Evolutionary conservation across 2,329 filamentous ascomycete species (phyloP), one percentile per base, ranked within the genome.

Genomic region (Pseudogymnoascus sp.): DNA sequence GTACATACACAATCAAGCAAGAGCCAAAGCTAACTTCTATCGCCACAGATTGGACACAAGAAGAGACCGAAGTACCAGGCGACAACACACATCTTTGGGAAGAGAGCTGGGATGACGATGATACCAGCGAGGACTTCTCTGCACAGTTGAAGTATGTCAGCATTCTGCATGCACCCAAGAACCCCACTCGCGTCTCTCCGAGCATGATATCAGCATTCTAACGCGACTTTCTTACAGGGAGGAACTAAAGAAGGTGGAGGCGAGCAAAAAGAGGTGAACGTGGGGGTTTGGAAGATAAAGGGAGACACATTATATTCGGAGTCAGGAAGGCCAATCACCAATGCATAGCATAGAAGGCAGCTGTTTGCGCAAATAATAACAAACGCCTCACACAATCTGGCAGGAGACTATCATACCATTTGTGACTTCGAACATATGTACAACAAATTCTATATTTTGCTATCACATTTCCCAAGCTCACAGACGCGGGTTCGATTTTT

Each of bases 71-170:
- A 74, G 88, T 88, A 63, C 89, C 89, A 82, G 86, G 82, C 65
- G 85, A 80, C 70, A 88, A 87, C 72, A 85, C 87, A 75, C 93
- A 97, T 79, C 81, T 99, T 62, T 99, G 95, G 95, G 95, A 99
- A 78, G 95, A 99, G 82, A 97, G 92, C 82, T 99, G 95, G 95
- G 95, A 99, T 74, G 95, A 99, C 73, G 93, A 97, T 75, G 95
- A 97, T 78, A 95, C 91, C 68, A 95, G 84, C 72, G 95, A 99
- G 75, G 95, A 99, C 73, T 99, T 99, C 76, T 95, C 92, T 11
- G 85, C 90, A 72, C 93, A 97, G 80, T 79, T 99, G 73, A 96
- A 91, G 93, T 96, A 77, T 69, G 88, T 81, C 62, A 29, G 23
- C n/a, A 44, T 38, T 44, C 33, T 29, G 11, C 21, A 7, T 40